These are phyloP conservation scores for Boletus reticuloceps DNA, from an alignment of 768 basidiomycete species.

Conservation along the genomic window DNA sequence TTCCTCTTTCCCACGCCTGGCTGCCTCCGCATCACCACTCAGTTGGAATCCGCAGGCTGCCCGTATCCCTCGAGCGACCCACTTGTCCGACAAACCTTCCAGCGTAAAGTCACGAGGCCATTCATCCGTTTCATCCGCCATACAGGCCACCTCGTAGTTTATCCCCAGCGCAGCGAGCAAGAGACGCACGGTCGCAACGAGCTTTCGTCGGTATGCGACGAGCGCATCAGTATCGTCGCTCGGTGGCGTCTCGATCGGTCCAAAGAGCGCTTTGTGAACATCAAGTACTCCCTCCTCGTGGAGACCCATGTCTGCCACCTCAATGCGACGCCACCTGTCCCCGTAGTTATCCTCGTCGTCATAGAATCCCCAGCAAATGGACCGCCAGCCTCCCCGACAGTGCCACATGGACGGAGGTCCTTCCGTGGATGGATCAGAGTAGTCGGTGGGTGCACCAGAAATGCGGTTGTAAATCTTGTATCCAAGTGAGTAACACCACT, in stretches of 20 bases:
- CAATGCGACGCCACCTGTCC: neutral
- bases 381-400: constrained; percentile 7
- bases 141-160: constrained; percentile 10
- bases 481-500: constrained; percentile 14
- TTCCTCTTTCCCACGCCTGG: neutral
- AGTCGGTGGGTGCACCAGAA: neutral
- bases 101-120: neutral
- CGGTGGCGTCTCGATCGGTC: neutral
- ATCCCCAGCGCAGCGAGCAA: constrained; percentile 11
- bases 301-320: constrained; percentile 4
- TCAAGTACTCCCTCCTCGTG: constrained; percentile 6
- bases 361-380: constrained; percentile 14
- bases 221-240: neutral
- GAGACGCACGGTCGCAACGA: constrained; percentile 5
- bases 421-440: neutral
- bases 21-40: neutral
- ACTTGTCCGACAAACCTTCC: constrained; percentile 13
- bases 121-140: constrained; percentile 3
- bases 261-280: constrained; percentile 8
- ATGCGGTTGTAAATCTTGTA: neutral
- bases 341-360: constrained; percentile 5
- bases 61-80: constrained; percentile 12
- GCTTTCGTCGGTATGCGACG: neutral
- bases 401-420: neutral
- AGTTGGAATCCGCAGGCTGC: constrained; percentile 13